A percentile compares a stretch with the other conserved stretches of the same genome.
Conservation (phyloP, 164 flowering plant genomes). For the Liriodendron chinense region DNA sequence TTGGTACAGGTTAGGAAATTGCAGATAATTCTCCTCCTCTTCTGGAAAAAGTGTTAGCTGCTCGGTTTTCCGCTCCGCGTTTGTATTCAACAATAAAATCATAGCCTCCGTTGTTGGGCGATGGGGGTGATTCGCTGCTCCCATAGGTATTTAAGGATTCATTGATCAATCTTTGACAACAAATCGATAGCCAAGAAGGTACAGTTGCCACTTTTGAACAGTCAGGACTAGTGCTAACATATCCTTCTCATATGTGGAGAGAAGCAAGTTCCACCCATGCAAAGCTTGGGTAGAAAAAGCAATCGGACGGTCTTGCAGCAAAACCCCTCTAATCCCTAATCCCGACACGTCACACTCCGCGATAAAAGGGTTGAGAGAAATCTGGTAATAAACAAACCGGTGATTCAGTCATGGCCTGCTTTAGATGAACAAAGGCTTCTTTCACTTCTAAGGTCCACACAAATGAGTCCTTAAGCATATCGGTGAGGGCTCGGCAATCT, state of each 20-base stretch:
- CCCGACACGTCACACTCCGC: slow-evolving; percentile 3
- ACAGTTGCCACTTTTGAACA: neutral
- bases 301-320: neutral
- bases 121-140: too few relatives aligned
- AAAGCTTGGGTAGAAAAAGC: neutral
- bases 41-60: too few relatives aligned
- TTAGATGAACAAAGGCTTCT: neutral
- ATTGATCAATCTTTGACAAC: neutral
- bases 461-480: neutral
- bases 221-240: neutral
- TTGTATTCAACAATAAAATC: too few relatives aligned
- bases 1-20: neutral
- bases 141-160: too few relatives aligned
- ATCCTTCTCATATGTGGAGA: neutral
- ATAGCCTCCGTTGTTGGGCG: too few relatives aligned
- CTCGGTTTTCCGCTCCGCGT: too few relatives aligned
- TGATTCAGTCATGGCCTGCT: neutral
- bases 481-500: neutral
- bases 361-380: neutral
- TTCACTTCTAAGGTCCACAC: neutral
- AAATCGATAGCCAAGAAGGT: neutral
- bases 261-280: too few relatives aligned
- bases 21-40: too few relatives aligned
- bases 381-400: neutral
- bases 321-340: neutral